Conservation (phyloP, 768 basidiomycete species). For the Boletellus emodensis region DNA sequence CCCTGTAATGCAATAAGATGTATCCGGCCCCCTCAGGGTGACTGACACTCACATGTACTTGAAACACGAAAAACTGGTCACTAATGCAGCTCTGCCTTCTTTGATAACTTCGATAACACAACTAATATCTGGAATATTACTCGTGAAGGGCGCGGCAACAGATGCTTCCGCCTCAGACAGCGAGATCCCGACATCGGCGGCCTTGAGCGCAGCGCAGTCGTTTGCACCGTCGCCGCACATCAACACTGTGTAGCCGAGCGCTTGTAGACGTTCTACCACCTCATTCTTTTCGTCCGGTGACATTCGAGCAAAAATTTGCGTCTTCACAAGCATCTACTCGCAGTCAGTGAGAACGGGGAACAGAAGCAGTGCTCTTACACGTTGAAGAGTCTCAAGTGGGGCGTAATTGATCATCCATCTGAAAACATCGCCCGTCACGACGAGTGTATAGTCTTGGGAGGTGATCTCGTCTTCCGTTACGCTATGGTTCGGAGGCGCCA, state of each 20-base stretch:
- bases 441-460: slow-evolving; percentile 86
- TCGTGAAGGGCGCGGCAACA: slow-evolving; percentile 97
- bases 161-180: slow-evolving; percentile 97
- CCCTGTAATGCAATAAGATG: slow-evolving; percentile 51
- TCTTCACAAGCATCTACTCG: slow-evolving; percentile 92
- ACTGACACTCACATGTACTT: slow-evolving; percentile 85
- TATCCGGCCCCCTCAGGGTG: not conserved
- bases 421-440: slow-evolving; percentile 93
- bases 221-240: slow-evolving; percentile 99
- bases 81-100: slow-evolving; percentile 92
- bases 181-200: slow-evolving; percentile 96
- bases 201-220: slow-evolving; percentile 97
- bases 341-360: not conserved
- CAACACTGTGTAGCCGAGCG: slow-evolving; percentile 90
- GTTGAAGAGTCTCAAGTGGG: slow-evolving; percentile 87
- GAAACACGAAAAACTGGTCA: slow-evolving; percentile 99
- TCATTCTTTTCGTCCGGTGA: slow-evolving; percentile 99
- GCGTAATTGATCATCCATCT: slow-evolving; percentile 98
- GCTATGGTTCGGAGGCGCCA: slow-evolving; percentile 65
- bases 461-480: slow-evolving; percentile 69
- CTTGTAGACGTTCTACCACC: slow-evolving; percentile 90
- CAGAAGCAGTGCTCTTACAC: slow-evolving; percentile 44
- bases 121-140: slow-evolving; percentile 87
- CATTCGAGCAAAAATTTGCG: slow-evolving; percentile 97
- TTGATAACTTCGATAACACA: slow-evolving; percentile 97